phyloP scores from a whole-genome alignment of 176 grass and related monocot genomes.

The Triticum turgidum region DNA sequence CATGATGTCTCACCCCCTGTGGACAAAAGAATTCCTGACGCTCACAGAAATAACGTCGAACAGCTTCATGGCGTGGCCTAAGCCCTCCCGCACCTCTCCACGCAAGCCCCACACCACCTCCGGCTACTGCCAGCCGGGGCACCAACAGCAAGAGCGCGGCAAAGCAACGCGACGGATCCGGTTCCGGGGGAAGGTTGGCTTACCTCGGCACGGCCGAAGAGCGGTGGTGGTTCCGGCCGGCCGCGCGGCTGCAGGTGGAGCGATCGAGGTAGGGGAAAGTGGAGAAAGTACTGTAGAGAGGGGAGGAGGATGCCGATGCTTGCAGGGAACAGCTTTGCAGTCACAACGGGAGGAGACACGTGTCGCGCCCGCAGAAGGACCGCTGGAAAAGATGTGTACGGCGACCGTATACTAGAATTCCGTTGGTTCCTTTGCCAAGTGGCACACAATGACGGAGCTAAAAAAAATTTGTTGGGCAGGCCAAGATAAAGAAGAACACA shows the following conservation, averaged over 20 bases:
- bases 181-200: not conserved
- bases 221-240: not conserved
- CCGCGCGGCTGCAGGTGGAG: not conserved
- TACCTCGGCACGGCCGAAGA: not conserved
- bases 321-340: not conserved
- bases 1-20: not conserved
- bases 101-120: not conserved
- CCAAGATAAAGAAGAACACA: no score
- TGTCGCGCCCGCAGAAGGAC: not conserved
- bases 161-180: not conserved
- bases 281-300: not conserved
- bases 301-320: not conserved
- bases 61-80: not conserved
- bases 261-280: not conserved
- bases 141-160: not conserved
- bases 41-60: not conserved
- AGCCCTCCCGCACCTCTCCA: not conserved
- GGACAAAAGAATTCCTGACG: not conserved
- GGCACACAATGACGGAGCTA: no score
- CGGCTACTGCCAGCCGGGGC: not conserved
- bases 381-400: not conserved
- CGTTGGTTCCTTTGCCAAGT: not conserved
- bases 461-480: no score
- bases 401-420: not conserved
- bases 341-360: not conserved